phyloP scores from a whole-genome alignment of 2,329 filamentous ascomycete genomes.

The Aureobasidium lini region DNA sequence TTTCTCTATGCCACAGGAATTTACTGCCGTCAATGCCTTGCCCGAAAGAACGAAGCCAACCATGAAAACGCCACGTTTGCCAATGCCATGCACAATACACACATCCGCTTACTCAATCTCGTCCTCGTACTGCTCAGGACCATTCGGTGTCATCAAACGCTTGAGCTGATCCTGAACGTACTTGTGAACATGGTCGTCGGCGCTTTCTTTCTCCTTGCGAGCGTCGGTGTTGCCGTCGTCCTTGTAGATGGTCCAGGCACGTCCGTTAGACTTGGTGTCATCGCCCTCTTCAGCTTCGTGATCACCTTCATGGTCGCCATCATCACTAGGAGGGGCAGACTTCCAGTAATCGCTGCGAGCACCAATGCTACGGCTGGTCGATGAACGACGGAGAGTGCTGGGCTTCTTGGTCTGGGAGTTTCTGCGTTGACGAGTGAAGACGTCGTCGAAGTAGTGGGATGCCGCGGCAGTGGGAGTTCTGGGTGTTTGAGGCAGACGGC shows the following conservation, averaged over 20 bases:
- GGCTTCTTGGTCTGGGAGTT: constrained; percentile 32
- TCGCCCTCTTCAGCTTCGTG: constrained; percentile 26
- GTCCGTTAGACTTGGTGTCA: constrained; percentile 20
- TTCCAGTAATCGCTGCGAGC: constrained; percentile 66
- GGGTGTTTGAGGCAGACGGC: constrained; percentile 86
- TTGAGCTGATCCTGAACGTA: constrained; percentile 79
- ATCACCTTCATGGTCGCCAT: constrained; percentile 26
- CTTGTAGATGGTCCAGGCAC: constrained; percentile 44
- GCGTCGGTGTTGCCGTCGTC: constrained; percentile 25
- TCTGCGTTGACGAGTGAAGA: constrained; percentile 55
- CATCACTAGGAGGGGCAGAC: constrained; percentile 24
- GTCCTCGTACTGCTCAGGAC: constrained; percentile 47
- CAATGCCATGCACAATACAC: neutral
- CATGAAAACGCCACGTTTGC: neutral
- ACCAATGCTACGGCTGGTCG: constrained; percentile 75
- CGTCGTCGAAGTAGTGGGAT: constrained; percentile 91
- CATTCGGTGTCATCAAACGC: constrained; percentile 56
- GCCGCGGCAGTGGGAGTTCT: constrained; percentile 77
- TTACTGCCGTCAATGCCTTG: neutral
- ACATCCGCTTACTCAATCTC: constrained; percentile 45
- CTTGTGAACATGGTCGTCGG: constrained; percentile 59
- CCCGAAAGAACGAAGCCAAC: neutral
- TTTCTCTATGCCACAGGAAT: constrained; percentile 4
- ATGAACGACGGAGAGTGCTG: constrained; percentile 64
- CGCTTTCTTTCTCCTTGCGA: constrained; percentile 30